Evolutionary conservation across 208 protist species (phyloP), one percentile per base, ranked within the genome.

Genomic region (Crithidia expoeki): DNA sequence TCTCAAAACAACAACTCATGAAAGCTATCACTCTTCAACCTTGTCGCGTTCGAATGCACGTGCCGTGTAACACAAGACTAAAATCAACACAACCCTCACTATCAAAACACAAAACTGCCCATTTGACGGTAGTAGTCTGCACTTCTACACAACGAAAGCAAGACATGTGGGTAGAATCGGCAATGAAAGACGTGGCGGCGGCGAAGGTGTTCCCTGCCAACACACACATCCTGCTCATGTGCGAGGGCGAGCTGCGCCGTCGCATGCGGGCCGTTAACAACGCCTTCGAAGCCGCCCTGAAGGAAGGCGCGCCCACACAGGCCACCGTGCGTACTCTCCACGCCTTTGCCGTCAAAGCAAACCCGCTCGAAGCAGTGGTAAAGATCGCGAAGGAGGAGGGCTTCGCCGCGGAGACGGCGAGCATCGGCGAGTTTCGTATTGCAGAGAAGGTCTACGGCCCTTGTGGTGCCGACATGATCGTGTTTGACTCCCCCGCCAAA

Each of bases 401-500:
- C 58, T 84, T 88, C 36, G 87, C 73, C 10, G 62, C 65, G 7
- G 87, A 90, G 70, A 86, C 82, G 47, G 84, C 87, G 27, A 89
- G 82, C 64, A 82, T 88, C 49, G 87, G 84, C 42, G 84, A 93
- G 80, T 89, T 86, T 49, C 38, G 36, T n/a, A 66, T 88, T 0
- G 71, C 81, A 2, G 68, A 86, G 61, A 66, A 71, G 52, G 72
- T 80, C 23, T 79, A 68, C 55, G 73, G 57, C 11, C 2, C 68
- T 1, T 38, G n/a, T 17, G 51, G 47, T 14, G 57, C 56, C n/a
- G 32, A 68, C 56, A 75, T 47, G 23, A 77, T 93, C 42, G 68
- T 90, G 30, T 90, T 91, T 38, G 88, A 93, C 79, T 85, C 75
- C 6, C 88, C 84, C 9, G 76, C 80, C 30, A 90, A 93, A 70